phyloP scores from a whole-genome alignment of 2,329 filamentous ascomycete genomes.

The Elsinoe necatrix region DNA sequence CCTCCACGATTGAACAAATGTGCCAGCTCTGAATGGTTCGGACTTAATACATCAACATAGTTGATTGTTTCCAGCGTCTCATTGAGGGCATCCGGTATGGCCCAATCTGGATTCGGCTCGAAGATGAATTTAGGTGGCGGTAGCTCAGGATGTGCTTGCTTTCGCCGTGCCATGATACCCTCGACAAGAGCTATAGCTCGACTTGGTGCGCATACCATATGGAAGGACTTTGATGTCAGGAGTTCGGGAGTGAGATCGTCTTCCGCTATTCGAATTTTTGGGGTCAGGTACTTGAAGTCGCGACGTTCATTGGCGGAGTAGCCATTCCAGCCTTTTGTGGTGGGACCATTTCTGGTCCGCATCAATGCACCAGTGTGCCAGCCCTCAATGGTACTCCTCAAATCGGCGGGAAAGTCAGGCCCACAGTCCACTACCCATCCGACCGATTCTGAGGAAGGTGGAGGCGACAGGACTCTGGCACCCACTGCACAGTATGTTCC shows the following conservation, averaged over 20 bases:
- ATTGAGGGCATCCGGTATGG: slow-evolving; percentile 55
- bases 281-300: slow-evolving; percentile 76
- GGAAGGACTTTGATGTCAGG: slow-evolving; percentile 67
- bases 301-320: slow-evolving; percentile 53
- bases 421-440: slow-evolving; percentile 91
- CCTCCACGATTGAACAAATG: slow-evolving; percentile 60
- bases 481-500: slow-evolving; percentile 82
- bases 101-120: slow-evolving; percentile 91
- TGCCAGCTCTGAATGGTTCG: slow-evolving; percentile 85
- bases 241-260: slow-evolving; percentile 58
- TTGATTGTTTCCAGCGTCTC: slow-evolving; percentile 46
- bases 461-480: slow-evolving; percentile 78
- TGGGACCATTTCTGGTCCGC: slow-evolving; percentile 60
- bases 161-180: slow-evolving; percentile 54
- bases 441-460: slow-evolving; percentile 56
- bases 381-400: slow-evolving; percentile 55
- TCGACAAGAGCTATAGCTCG: slow-evolving; percentile 69
- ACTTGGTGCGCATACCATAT: slow-evolving; percentile 73
- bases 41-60: slow-evolving; percentile 55
- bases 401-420: slow-evolving; percentile 67
- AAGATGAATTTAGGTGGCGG: slow-evolving; percentile 69
- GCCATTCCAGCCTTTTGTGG: slow-evolving; percentile 87
- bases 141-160: slow-evolving; percentile 29
- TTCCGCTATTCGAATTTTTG: slow-evolving; percentile 72
- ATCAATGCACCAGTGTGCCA: slow-evolving; percentile 72